These are phyloP conservation scores for Corynespora cassiicola DNA, from an alignment of 2,329 filamentous ascomycete genomes.

Conservation along the genomic window DNA sequence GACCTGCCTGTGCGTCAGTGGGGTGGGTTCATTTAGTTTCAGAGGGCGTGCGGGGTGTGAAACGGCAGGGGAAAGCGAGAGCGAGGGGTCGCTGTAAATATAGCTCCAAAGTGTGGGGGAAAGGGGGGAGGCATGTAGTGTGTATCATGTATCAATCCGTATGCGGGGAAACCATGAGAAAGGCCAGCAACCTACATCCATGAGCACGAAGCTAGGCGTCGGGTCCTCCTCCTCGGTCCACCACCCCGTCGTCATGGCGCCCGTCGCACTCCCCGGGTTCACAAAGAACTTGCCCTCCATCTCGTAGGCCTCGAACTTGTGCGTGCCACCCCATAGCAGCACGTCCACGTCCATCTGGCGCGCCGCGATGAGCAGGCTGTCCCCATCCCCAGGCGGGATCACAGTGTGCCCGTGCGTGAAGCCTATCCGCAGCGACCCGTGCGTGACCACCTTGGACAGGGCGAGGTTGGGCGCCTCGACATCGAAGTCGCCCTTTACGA, in stretches of 20 bases:
- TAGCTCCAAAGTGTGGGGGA: background rate
- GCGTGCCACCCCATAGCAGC: conserved; percentile 72
- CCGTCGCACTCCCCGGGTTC: conserved; percentile 72
- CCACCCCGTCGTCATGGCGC: conserved; percentile 67
- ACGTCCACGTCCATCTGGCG: conserved; percentile 76
- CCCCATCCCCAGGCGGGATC: conserved; percentile 71
- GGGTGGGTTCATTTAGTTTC: too few relatives aligned
- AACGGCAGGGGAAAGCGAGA: too few relatives aligned
- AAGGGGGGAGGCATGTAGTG: background rate
- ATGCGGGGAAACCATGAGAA: too few relatives aligned
- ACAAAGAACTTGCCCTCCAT: conserved; percentile 76
- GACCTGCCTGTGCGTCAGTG: conserved; percentile 72
- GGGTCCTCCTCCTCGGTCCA: conserved; percentile 68
- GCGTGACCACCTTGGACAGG: conserved; percentile 73
- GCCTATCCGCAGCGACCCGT: conserved; percentile 71
- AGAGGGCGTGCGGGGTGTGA: too few relatives aligned
- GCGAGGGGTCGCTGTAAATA: too few relatives aligned
- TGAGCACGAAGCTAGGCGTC: conserved; percentile 91
- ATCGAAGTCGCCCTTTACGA: conserved; percentile 75
- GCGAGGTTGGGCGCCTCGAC: conserved; percentile 70
- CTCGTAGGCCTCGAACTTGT: conserved; percentile 74
- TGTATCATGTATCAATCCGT: too few relatives aligned
- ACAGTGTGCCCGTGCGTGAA: conserved; percentile 77
- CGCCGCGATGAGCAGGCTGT: conserved; percentile 70
- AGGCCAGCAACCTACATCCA: conserved; percentile 77